These are phyloP conservation scores for Pachysandra terminalis DNA, from an alignment of 164 flowering plant species.

Conservation along the genomic window DNA sequence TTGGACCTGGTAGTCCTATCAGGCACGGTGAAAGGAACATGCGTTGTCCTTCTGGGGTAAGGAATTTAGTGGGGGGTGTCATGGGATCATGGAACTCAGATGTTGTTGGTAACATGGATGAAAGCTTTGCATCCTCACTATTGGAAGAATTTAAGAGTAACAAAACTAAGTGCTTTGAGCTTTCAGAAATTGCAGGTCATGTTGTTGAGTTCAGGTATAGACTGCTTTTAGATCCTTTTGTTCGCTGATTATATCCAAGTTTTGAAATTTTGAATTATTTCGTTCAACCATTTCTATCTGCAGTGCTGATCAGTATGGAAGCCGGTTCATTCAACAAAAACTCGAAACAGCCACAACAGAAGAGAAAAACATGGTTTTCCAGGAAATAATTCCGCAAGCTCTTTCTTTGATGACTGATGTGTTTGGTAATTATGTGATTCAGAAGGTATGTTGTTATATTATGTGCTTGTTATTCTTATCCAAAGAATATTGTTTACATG, in stretches of 20 bases:
- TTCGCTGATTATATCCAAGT: neutral
- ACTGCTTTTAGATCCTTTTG: neutral
- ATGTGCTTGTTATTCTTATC: neutral
- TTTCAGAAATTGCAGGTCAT: constrained; percentile 81
- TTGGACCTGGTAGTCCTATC: constrained; percentile 69
- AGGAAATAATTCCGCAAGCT: constrained; percentile 80
- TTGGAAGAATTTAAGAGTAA: constrained; percentile 86
- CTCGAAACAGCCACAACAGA: constrained; percentile 83
- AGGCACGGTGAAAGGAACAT: constrained; percentile 60
- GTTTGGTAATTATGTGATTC: constrained; percentile 93
- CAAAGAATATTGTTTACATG: neutral
- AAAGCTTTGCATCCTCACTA: constrained; percentile 53
- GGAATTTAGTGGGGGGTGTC: constrained; percentile 57
- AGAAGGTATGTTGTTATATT: constrained; percentile 52
- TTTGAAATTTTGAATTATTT: neutral
- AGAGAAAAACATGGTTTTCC: constrained; percentile 79
- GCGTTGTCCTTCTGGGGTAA: constrained; percentile 54
- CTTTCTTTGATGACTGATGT: constrained; percentile 89
- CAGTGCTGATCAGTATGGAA: constrained; percentile 94
- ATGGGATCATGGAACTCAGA: constrained; percentile 68
- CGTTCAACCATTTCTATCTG: constrained; percentile 13
- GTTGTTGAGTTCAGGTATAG: constrained; percentile 89
- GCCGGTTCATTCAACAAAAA: constrained; percentile 90
- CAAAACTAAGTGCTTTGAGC: constrained; percentile 74
- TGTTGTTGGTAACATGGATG: constrained; percentile 40